A percentile compares a stretch with the other conserved stretches of the same genome.
These are phyloP conservation scores for Trichaptum fuscoviolaceum DNA, from an alignment of 768 basidiomycete species.

Conservation along the genomic window DNA sequence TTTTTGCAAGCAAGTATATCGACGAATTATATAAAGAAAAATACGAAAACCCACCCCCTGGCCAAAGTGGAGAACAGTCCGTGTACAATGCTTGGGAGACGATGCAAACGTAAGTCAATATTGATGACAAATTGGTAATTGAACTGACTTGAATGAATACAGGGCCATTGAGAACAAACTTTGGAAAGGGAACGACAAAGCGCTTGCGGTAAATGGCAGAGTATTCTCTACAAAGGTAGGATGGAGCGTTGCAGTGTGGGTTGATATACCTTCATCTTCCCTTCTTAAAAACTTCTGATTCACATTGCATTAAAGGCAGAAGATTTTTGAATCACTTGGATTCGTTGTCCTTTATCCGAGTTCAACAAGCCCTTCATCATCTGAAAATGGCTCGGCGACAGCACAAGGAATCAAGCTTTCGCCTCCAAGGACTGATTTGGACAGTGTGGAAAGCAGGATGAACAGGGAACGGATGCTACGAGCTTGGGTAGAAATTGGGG, in stretches of 20 bases:
- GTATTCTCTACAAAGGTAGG: conserved; percentile 63
- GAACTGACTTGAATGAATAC: conserved; percentile 12
- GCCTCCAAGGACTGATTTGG: conserved; percentile 50
- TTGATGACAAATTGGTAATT: conserved; percentile 4
- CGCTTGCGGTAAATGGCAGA: conserved; percentile 46
- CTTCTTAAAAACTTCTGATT: background rate
- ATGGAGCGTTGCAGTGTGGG: conserved; percentile 58
- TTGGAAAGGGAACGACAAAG: conserved; percentile 63
- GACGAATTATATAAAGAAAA: conserved; percentile 64
- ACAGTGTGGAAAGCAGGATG: conserved; percentile 39
- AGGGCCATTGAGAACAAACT: conserved; percentile 74
- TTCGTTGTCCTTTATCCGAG: conserved; percentile 19
- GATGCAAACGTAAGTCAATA: conserved; percentile 50
- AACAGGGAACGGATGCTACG: conserved; percentile 62
- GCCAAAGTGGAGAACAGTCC: conserved; percentile 50
- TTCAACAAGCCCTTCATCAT: background rate
- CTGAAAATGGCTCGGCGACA: conserved; percentile 12
- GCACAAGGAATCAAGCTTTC: conserved; percentile 42
- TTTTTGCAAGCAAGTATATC: conserved; percentile 56
- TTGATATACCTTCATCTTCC: background rate
- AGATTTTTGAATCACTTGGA: conserved; percentile 37
- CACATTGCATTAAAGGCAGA: conserved; percentile 23
- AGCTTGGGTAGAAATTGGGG: conserved; percentile 72
- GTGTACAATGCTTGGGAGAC: conserved; percentile 61
- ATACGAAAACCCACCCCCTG: conserved; percentile 46